These are phyloP conservation scores for Lantana camara DNA, from an alignment of 257 asterid species.

Conservation along the genomic window DNA sequence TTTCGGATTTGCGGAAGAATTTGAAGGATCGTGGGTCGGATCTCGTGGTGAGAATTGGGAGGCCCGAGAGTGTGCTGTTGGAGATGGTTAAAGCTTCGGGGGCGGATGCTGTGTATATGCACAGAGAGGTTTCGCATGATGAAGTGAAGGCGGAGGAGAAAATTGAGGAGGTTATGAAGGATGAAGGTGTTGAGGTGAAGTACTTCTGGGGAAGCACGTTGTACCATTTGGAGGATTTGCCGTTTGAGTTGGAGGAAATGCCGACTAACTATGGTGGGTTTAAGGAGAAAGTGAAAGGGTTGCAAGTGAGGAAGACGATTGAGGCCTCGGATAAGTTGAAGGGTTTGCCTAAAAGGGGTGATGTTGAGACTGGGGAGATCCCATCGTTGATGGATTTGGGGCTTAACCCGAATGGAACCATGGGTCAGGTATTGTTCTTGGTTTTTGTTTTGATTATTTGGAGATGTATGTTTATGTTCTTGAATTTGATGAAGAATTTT, in stretches of 20 bases:
- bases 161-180: conserved; percentile 78
- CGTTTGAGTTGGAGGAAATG: conserved; percentile 78
- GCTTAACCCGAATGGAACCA: conserved; percentile 64
- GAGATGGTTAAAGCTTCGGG: conserved; percentile 86
- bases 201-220: conserved; percentile 98
- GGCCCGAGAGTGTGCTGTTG: conserved; percentile 77
- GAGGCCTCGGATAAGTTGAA: conserved; percentile 78
- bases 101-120: conserved; percentile 90
- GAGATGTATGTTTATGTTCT: not conserved
- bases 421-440: conserved; percentile 56
- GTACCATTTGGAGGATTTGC: conserved; percentile 94
- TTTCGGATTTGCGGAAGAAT: conserved; percentile 65
- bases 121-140: conserved; percentile 79
- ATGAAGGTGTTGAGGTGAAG: conserved; percentile 89
- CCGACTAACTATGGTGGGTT: conserved; percentile 90
- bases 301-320: conserved; percentile 82
- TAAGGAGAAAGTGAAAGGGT: conserved; percentile 73
- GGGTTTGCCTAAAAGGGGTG: conserved; percentile 85
- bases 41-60: conserved; percentile 85
- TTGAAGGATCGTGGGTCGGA: conserved; percentile 84
- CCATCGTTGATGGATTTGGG: conserved; percentile 91
- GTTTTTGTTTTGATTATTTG: conserved; percentile 6
- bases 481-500: not conserved
- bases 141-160: conserved; percentile 89
- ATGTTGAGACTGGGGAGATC: conserved; percentile 87